Evolutionary conservation across 169 alveolate genomes (phyloP), one percentile per base, ranked within the genome.

Genomic region (Cryptosporidium bovis): DNA sequence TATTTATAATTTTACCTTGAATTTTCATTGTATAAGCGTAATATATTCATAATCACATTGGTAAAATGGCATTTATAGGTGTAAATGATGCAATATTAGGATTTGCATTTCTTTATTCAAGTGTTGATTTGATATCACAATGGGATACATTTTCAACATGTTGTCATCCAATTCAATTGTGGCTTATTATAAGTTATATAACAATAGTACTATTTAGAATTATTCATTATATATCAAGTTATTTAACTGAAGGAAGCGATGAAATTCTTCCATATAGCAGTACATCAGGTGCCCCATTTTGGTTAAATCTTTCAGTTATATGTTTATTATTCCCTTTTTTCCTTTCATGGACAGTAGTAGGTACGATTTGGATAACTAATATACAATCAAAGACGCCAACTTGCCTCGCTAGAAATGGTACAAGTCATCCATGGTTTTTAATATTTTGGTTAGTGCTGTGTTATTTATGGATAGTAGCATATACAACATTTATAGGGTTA

Each of bases 391-490:
- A 90, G 34, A 91, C 95, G 64, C 94, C 95, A 5, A 82, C 82
- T n/a, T 93, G 93, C 29, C 46, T 67, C 18, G 71, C 90, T 56
- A 34, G 90, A 34, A 51, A 27, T 82, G 92, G 90, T 92, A 89
- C 91, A 27, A 93, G 92, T 71, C 94, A 93, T 64, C 94, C 95
- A 7, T 93, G 95, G 95, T 93, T 93, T 51, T 82, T 93, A 60
- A 82, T 92, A 16, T 87, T 91, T 18, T 93, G 95, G 95, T 84
- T 93, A 33, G 90, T 64, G 27, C 91, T 93, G 62, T 93, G 95
- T 62, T 93, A 93, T 87, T 51, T 91, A 0, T 93, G 94, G 94
- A 93, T 93, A 44, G 82, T 83, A 24, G 83, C 91, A 12, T 93
- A 93, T 82, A 46, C 91, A 40, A 84, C 92, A 66, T 93, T 93